A percentile compares a stretch with the other conserved stretches of the same genome.
Evolutionary conservation across 441 rosid genomes (phyloP).

Genomic region (Corymbia citriodora): DNA sequence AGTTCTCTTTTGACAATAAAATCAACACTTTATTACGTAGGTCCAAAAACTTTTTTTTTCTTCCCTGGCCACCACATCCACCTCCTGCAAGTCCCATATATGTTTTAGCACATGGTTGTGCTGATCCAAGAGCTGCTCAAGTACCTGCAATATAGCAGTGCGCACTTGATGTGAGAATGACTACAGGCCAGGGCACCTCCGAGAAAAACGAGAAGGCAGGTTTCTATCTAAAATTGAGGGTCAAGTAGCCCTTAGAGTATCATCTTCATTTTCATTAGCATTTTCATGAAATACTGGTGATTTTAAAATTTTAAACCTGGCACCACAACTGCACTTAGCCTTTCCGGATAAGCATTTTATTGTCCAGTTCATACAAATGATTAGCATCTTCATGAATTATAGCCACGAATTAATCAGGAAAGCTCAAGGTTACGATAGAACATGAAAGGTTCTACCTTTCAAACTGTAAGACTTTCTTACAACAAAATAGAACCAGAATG

Average conservation of each 20-base stretch:
- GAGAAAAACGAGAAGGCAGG: not conserved
- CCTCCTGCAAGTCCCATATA: slow-evolving; percentile 7
- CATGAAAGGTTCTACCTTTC: not conserved
- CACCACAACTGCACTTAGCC: not conserved
- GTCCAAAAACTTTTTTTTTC: not conserved
- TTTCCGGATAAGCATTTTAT: not conserved
- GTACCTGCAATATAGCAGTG: slow-evolving; percentile 36
- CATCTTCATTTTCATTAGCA: not conserved
- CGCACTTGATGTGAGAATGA: not conserved
- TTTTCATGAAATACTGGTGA: not conserved
- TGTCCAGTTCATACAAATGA: not conserved
- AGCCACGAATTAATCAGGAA: not conserved
- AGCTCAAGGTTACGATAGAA: not conserved
- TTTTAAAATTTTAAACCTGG: not conserved
- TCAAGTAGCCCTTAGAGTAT: not conserved
- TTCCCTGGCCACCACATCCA: slow-evolving; percentile 6
- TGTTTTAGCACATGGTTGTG: slow-evolving; percentile 18
- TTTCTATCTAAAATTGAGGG: not conserved
- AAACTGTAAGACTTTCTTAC: not conserved
- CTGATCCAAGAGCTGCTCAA: slow-evolving; percentile 27
- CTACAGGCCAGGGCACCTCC: not conserved
- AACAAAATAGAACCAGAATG: not conserved
- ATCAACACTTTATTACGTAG: slow-evolving; percentile 5
- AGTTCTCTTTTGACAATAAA: not conserved
- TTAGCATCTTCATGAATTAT: not conserved